A percentile compares a stretch with the other conserved stretches of the same genome.
phyloP scores from a whole-genome alignment of 768 basidiomycete species.

The Tephrocybe rancida region DNA sequence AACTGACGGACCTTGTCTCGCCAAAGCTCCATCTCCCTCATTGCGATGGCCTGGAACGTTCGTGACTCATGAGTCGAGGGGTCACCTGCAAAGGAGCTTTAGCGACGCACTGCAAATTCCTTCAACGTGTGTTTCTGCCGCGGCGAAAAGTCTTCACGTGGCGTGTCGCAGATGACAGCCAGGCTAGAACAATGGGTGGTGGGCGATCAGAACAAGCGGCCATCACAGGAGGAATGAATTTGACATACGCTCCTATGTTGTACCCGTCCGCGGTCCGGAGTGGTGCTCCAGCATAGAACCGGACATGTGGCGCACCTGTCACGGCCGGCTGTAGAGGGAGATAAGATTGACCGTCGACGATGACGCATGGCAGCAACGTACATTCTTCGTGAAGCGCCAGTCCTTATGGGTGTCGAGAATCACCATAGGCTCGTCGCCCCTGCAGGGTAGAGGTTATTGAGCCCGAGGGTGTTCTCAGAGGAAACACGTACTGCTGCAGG shows the following conservation, averaged over 20 bases:
- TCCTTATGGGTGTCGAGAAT: constrained; percentile 77
- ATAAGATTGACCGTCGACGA: constrained; percentile 1
- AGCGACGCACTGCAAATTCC: constrained; percentile 75
- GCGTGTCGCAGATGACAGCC: constrained; percentile 82
- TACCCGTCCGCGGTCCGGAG: constrained; percentile 86
- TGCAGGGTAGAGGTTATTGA: constrained; percentile 25
- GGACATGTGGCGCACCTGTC: constrained; percentile 61
- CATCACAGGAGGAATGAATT: background rate
- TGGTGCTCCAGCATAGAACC: constrained; percentile 94
- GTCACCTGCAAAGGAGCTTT: background rate
- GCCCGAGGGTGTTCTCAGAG: background rate
- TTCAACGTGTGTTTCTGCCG: constrained; percentile 90
- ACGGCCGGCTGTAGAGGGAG: constrained; percentile 63
- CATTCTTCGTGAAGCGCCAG: constrained; percentile 89
- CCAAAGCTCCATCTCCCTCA: constrained; percentile 97
- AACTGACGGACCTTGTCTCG: constrained; percentile 71
- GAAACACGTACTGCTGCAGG: constrained; percentile 60
- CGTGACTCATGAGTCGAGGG: background rate
- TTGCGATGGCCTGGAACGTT: constrained; percentile 64
- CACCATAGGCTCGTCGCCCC: constrained; percentile 87
- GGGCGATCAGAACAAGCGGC: background rate
- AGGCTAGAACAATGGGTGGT: constrained; percentile 44
- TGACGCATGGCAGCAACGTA: constrained; percentile 33
- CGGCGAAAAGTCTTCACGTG: constrained; percentile 83
- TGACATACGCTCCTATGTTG: constrained; percentile 80